phyloP scores from a whole-genome alignment of 1,284 basidiomycete genomes.

The Cutaneotrichosporon cavernicola region DNA sequence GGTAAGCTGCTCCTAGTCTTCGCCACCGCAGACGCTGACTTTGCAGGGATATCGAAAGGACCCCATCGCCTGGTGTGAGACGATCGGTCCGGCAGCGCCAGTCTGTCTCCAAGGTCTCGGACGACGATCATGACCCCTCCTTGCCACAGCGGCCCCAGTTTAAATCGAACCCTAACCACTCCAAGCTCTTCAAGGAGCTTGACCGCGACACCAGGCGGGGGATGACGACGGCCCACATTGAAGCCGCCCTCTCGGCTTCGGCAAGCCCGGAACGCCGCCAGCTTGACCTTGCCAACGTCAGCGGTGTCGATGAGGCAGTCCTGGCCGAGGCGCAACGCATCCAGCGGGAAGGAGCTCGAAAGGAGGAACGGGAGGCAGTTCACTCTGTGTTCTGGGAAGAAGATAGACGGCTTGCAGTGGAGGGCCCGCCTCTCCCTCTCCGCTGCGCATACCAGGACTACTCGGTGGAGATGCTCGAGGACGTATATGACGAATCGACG shows the following conservation, averaged over 20 bases:
- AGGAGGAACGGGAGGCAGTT: slow-evolving; percentile 9
- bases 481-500: not conserved
- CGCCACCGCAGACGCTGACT: not conserved
- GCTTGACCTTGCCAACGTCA: not conserved
- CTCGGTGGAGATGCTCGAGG: not conserved
- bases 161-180: not conserved
- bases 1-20: not conserved
- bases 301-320: not conserved
- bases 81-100: not conserved
- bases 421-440: not conserved
- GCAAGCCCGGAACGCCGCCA: not conserved
- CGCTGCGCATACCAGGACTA: not conserved
- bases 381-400: slow-evolving; percentile 8
- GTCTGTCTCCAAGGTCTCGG: not conserved
- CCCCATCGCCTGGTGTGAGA: not conserved
- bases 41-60: not conserved
- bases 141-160: not conserved
- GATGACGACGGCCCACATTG: not conserved
- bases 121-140: not conserved
- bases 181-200: not conserved
- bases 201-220: slow-evolving; percentile 1
- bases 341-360: not conserved
- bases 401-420: not conserved
- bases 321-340: not conserved
- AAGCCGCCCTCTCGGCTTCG: not conserved